phyloP scores from a whole-genome alignment of 192 early-diverging fungal genomes.

The Coemansia sp. region DNA sequence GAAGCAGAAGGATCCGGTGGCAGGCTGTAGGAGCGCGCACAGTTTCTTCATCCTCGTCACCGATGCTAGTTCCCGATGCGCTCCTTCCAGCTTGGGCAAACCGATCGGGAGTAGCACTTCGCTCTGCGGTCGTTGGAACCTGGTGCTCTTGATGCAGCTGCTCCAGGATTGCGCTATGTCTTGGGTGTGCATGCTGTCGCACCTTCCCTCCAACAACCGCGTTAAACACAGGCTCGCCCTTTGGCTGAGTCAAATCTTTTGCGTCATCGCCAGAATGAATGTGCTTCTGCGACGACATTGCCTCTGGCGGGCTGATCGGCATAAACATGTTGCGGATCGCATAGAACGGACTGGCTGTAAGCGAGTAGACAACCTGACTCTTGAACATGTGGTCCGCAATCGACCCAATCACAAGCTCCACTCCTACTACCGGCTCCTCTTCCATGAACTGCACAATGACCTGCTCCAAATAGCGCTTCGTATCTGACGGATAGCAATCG shows the following conservation, averaged over 20 bases:
- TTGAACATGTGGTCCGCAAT: constrained; percentile 44
- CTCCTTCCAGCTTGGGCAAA: background rate
- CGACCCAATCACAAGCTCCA: constrained; percentile 47
- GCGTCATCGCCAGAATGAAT: background rate
- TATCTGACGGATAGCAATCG: constrained; percentile 37
- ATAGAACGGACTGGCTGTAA: constrained; percentile 29
- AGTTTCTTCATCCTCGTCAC: constrained; percentile 1
- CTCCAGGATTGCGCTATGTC: background rate
- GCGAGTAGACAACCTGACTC: constrained; percentile 34
- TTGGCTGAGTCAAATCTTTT: constrained; percentile 14
- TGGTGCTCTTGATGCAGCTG: constrained; percentile 6
- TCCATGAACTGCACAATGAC: constrained; percentile 48
- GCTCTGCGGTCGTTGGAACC: constrained; percentile 19
- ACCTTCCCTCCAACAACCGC: constrained; percentile 45
- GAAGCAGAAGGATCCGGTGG: constrained; percentile 21
- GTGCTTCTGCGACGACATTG: background rate
- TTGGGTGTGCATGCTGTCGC: constrained; percentile 7
- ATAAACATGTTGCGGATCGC: constrained; percentile 46
- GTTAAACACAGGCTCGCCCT: constrained; percentile 34
- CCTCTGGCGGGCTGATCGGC: background rate
- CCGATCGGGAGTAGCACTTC: background rate
- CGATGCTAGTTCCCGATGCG: too few relatives aligned
- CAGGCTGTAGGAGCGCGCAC: too few relatives aligned
- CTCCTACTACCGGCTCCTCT: constrained; percentile 34
- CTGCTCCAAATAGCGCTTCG: constrained; percentile 35